Percentiles rank a stretch among this genome's conserved stretches.
These are phyloP conservation scores for Aspergillus sp. DNA, from an alignment of 2,329 filamentous ascomycete genomes.

Conservation along the genomic window DNA sequence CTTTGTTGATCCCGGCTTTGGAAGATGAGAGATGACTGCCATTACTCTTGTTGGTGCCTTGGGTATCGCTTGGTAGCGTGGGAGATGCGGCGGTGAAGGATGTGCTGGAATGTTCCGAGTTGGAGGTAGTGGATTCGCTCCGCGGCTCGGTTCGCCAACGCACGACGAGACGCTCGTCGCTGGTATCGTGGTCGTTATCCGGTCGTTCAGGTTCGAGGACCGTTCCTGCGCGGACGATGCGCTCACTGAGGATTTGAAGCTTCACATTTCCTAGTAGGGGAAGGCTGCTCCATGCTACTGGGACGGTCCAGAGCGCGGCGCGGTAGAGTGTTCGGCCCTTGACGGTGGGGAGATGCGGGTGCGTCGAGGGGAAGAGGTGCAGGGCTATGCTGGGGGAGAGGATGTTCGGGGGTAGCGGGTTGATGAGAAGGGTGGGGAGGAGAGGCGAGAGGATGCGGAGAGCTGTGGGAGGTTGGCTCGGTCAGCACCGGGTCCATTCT, in stretches of 20 bases:
- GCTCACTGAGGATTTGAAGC: slow-evolving; percentile 83
- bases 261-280: slow-evolving; percentile 88
- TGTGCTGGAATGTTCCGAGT: slow-evolving; percentile 4
- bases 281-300: slow-evolving; percentile 91
- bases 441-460: slow-evolving; percentile 63
- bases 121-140: slow-evolving; percentile 20
- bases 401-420: slow-evolving; percentile 63
- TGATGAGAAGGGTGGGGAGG: slow-evolving; percentile 62
- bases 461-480: slow-evolving; percentile 42
- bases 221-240: slow-evolving; percentile 68
- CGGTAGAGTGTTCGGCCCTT: slow-evolving; percentile 87
- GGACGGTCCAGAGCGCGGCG: slow-evolving; percentile 92
- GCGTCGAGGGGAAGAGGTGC: slow-evolving; percentile 64
- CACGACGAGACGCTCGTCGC: slow-evolving; percentile 80
- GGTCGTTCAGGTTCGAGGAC: slow-evolving; percentile 39
- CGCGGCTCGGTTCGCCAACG: slow-evolving; percentile 73
- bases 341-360: slow-evolving; percentile 77
- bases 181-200: slow-evolving; percentile 35
- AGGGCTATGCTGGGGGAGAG: slow-evolving; percentile 64
- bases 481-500: slow-evolving; percentile 11
- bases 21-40: slow-evolving; percentile 27
- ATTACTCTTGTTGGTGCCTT: slow-evolving; percentile 11
- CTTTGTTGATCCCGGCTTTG: slow-evolving; percentile 39
- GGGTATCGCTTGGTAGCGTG: not conserved
- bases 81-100: not conserved